phyloP scores from a whole-genome alignment of 73 alveolate genomes.

The Paramecium primaurelia region DNA sequence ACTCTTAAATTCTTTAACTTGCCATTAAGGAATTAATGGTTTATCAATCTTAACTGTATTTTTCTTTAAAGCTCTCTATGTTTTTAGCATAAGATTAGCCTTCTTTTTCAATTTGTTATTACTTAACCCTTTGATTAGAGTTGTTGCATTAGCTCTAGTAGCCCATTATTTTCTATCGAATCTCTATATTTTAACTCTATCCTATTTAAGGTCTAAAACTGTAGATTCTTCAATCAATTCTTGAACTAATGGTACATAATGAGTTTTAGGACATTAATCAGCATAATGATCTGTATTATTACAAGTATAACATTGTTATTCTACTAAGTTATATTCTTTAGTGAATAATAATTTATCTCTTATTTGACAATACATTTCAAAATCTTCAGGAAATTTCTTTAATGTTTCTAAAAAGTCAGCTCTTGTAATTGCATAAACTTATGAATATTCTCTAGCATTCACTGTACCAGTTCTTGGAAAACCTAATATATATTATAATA shows the following conservation, averaged over 20 bases:
- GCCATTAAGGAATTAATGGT: not conserved
- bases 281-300: slow-evolving; percentile 7
- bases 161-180: slow-evolving; percentile 42
- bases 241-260: not conserved
- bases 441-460: slow-evolving; percentile 16
- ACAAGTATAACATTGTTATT: slow-evolving; percentile 41
- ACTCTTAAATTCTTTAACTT: not conserved
- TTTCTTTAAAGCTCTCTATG: not conserved
- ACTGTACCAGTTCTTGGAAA: slow-evolving; percentile 52
- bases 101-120: not conserved
- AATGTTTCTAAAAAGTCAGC: slow-evolving; percentile 42
- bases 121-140: not conserved
- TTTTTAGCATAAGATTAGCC: slow-evolving; percentile 6
- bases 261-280: slow-evolving; percentile 50
- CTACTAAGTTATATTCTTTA: slow-evolving; percentile 22
- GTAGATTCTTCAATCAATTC: not conserved
- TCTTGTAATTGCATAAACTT: slow-evolving; percentile 38
- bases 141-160: not conserved
- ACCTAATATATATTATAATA: not conserved
- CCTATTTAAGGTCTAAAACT: not conserved
- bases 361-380: slow-evolving; percentile 51
- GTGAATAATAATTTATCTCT: slow-evolving; percentile 42
- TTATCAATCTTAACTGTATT: not conserved
- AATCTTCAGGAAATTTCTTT: slow-evolving; percentile 43
- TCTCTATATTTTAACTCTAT: not conserved